Conservation (phyloP, 1,284 basidiomycete species). For the Sporisorium graminicola region DNA sequence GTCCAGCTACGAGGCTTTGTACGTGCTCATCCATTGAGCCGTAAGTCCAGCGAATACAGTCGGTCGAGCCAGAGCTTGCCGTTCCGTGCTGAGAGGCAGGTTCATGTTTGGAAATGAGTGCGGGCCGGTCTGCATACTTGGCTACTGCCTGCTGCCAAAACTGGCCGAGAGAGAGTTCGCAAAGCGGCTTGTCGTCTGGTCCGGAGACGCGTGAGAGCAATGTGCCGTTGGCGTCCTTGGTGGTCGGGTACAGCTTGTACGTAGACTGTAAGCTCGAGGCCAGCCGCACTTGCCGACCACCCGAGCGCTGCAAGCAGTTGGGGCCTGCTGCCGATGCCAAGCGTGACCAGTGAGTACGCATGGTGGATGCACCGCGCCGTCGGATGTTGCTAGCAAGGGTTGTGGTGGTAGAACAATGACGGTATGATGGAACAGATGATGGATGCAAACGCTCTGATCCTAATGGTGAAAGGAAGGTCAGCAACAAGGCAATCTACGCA, state of each 20-base stretch:
- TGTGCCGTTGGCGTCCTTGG: constrained; percentile 7
- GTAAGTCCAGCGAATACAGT: constrained; percentile 81
- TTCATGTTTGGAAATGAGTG: constrained; percentile 78
- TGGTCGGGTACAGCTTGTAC: constrained; percentile 36
- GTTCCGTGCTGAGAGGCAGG: constrained; percentile 75
- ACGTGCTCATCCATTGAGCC: constrained; percentile 79
- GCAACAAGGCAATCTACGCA: neutral
- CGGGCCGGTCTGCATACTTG: constrained; percentile 74
- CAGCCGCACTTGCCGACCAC: constrained; percentile 1
- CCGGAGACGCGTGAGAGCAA: constrained; percentile 71
- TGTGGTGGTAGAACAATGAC: neutral
- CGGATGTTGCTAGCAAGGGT: neutral
- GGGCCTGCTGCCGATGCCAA: neutral
- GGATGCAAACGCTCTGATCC: neutral
- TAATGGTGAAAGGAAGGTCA: neutral
- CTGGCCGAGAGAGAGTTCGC: constrained; percentile 75
- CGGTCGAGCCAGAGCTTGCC: neutral
- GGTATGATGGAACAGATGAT: neutral
- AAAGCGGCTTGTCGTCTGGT: constrained; percentile 76
- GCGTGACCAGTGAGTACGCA: constrained; percentile 13
- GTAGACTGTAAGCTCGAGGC: constrained; percentile 17
- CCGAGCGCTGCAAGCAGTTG: neutral
- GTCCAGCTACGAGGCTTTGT: constrained; percentile 78
- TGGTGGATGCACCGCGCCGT: neutral
- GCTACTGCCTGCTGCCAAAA: constrained; percentile 77